Evolutionary conservation across 1,139 yeast genomes (phyloP).

Genomic region (Candida anutae): DNA sequence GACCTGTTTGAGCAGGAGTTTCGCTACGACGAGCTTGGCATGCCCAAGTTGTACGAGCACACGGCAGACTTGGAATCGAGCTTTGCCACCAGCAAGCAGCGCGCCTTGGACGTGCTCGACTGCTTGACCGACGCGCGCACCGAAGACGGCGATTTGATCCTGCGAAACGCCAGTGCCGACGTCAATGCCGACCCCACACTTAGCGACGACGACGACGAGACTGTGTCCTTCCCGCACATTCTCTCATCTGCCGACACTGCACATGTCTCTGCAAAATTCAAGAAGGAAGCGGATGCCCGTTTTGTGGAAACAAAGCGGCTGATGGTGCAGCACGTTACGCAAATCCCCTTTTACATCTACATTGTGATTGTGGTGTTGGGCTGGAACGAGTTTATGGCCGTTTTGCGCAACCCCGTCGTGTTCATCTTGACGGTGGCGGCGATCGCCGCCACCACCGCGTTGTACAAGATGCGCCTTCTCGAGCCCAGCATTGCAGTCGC

Average conservation of each 20-base stretch:
- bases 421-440: conserved; percentile 49
- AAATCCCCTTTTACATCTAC: conserved; percentile 80
- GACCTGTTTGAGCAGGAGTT: conserved; percentile 75
- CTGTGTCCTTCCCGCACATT: conserved; percentile 48
- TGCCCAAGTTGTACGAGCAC: conserved; percentile 78
- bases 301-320: conserved; percentile 83
- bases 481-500: conserved; percentile 64
- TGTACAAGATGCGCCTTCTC: conserved; percentile 66
- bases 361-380: conserved; percentile 68
- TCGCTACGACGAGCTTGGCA: conserved; percentile 73
- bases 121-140: conserved; percentile 1
- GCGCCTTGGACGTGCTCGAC: conserved; percentile 24
- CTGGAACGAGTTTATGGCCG: conserved; percentile 93
- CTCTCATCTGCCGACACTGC: conserved; percentile 52
- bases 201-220: conserved; percentile 33
- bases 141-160: conserved; percentile 1
- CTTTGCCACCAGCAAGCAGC: conserved; percentile 51
- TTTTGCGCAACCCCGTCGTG: conserved; percentile 74
- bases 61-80: conserved; percentile 64
- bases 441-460: conserved; percentile 57
- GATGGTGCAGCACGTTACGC: conserved; percentile 59
- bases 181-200: conserved; percentile 32
- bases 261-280: conserved; percentile 52
- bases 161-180: neutral
- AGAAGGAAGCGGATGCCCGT: conserved; percentile 70